Evolutionary conservation across 2,329 filamentous ascomycete species (phyloP), one percentile per base, ranked within the genome.

Genomic region (Blastomyces parvus): DNA sequence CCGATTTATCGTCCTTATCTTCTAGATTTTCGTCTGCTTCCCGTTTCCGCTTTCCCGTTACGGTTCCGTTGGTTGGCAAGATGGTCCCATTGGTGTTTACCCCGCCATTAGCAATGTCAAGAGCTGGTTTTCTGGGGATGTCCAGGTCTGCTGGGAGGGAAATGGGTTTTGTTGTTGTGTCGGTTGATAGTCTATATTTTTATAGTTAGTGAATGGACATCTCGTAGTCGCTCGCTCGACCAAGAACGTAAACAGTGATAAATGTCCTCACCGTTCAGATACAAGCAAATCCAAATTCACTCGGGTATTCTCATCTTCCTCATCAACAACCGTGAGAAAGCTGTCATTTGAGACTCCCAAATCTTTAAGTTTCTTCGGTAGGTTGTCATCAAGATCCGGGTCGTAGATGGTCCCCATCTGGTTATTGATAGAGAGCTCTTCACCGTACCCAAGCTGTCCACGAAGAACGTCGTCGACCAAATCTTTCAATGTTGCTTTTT

Each of bases 401-500:
- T 97, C 94, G 70, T 96, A 97, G 52, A 97, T 81, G n/a, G 92
- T 81, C 60, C 88, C 88, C 11, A 83, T 80, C 7, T 91, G 87
- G 63, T 84, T 91, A 71, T 84, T 88, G 64, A 97, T 79, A 3
- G 87, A 88, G 67, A 97, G 85, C 61, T 96, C 91, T 64, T 91
- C 86, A 5, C 86, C 85, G 71, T 94, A 97, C 3, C 87, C 87
- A 1, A 97, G 78, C 67, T 90, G 81, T 3, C 78, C 68, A 67
- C 85, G 86, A 56, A 97, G 78, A 52, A 96, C 83, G 55, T 84
- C 83, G 59, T 94, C 84, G 0, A 97, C 88, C 2, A 99, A 75
- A 68, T 97, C 86, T 44, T 86, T 83, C 8, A 99, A 79, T 0
- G 89, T 96, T 2, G 90, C 89, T 63, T 83, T 81, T 36, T 83